Conservation (phyloP, 257 asterid species). For the Perilla frutescens region DNA sequence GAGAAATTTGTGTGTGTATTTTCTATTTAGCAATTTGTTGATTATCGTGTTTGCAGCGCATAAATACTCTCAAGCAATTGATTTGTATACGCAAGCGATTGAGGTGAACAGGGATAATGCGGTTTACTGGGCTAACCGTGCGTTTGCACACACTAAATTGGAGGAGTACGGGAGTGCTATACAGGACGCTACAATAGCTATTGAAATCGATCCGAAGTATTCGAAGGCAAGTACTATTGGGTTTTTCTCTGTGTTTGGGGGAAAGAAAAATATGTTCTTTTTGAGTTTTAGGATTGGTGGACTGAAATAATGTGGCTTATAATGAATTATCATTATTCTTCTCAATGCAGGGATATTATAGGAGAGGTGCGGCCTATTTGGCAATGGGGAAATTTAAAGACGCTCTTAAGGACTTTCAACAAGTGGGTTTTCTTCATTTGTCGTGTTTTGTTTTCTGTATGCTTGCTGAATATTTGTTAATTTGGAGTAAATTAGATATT, state of each 20-base stretch:
- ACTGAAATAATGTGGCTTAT: conserved; percentile 19
- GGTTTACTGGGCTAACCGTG: conserved; percentile 98
- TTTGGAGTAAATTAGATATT: neutral
- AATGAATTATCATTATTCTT: conserved; percentile 19
- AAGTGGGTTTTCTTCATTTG: conserved; percentile 47
- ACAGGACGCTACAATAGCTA: conserved; percentile 81
- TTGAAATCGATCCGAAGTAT: conserved; percentile 86
- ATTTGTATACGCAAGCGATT: conserved; percentile 90
- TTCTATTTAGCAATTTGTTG: conserved; percentile 9
- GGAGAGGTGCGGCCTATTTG: conserved; percentile 94
- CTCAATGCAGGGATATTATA: conserved; percentile 79
- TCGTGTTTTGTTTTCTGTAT: conserved; percentile 6
- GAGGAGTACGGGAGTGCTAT: conserved; percentile 99
- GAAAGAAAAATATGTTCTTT: neutral
- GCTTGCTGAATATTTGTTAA: conserved; percentile 32
- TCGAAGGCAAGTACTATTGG: conserved; percentile 64
- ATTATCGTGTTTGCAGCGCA: conserved; percentile 59
- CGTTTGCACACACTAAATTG: conserved; percentile 91
- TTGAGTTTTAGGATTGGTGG: conserved; percentile 23
- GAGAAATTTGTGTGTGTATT: neutral
- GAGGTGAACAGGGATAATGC: conserved; percentile 70
- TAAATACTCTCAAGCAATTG: conserved; percentile 90
- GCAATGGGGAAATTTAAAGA: conserved; percentile 97
- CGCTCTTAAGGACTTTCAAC: conserved; percentile 94
- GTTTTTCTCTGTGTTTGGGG: conserved; percentile 12